Evolutionary conservation across 108 stramenopile species (phyloP).

Genomic region (Conticribra weissflogii): DNA sequence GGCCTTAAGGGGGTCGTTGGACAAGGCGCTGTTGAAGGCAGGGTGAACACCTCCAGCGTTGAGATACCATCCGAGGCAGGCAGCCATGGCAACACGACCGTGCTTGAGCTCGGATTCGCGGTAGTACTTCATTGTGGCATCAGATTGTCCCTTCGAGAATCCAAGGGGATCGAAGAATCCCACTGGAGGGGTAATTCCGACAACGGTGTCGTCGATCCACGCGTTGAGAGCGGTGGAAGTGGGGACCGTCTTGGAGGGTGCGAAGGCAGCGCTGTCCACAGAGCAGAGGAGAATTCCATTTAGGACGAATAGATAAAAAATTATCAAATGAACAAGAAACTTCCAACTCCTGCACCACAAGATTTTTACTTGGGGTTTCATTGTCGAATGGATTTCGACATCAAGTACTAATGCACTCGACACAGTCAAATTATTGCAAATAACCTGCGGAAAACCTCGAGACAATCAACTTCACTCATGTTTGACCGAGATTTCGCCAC

Average conservation of each 20-base stretch:
- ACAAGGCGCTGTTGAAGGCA: conserved; percentile 80
- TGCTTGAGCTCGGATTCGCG: conserved; percentile 96
- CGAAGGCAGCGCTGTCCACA: conserved; percentile 72
- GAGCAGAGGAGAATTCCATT: neutral
- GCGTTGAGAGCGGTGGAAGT: conserved; percentile 57
- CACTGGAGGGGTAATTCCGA: conserved; percentile 83
- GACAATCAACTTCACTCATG: too few species aligned
- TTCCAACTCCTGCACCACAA: too few species aligned
- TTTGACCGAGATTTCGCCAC: neutral
- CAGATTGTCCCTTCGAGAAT: conserved; percentile 75
- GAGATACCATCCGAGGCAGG: conserved; percentile 94
- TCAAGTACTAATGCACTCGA: neutral
- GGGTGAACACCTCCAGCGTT: conserved; percentile 89
- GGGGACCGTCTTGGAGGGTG: conserved; percentile 54
- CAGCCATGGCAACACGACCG: conserved; percentile 97
- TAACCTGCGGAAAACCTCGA: too few species aligned
- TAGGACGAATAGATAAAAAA: neutral
- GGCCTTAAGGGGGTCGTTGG: conserved; percentile 85
- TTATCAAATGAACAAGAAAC: too few species aligned
- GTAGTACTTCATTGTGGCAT: conserved; percentile 85
- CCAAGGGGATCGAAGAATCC: conserved; percentile 93
- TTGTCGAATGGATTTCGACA: neutral
- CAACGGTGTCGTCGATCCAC: conserved; percentile 74
- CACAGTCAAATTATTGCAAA: neutral
- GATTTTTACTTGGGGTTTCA: too few species aligned